Conservation (phyloP, 75 land plant genomes). For the Cupressus sempervirens region DNA sequence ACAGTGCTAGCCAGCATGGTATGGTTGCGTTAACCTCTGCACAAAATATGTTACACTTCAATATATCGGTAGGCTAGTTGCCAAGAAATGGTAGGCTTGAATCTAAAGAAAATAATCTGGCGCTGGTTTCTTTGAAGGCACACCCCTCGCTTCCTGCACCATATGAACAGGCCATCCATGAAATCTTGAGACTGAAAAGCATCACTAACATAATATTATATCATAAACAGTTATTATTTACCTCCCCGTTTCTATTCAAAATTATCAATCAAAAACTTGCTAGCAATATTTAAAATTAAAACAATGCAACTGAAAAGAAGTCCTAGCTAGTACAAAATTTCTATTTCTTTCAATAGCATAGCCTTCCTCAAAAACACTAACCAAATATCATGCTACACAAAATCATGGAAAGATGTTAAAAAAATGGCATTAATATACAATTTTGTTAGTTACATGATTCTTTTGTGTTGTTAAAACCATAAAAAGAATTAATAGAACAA, state of each 20-base stretch:
- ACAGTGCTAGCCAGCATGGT: not conserved
- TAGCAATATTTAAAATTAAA: not conserved
- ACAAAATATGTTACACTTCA: not conserved
- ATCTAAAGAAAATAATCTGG: slow-evolving; percentile 91
- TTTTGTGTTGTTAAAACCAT: not conserved
- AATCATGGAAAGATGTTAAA: not conserved
- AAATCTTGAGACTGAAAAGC: not conserved
- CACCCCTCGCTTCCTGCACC: slow-evolving; percentile 95
- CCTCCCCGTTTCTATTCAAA: not conserved
- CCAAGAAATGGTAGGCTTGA: not conserved
- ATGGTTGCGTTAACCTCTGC: not conserved
- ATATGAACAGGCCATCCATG: slow-evolving; percentile 3
- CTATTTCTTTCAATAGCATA: not conserved
- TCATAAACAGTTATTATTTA: not conserved
- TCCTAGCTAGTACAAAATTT: not conserved
- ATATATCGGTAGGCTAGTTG: not conserved
- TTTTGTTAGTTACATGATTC: too few relatives aligned
- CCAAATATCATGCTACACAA: not conserved
- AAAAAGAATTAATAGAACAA: not conserved
- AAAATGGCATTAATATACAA: not conserved
- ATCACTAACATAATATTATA: slow-evolving; percentile 8
- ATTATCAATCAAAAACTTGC: not conserved
- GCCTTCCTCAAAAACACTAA: not conserved
- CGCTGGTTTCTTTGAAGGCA: slow-evolving; percentile 91
- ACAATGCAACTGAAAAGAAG: not conserved